Conservation (phyloP, 352 stramenopile genomes). For the Globisporangium radiosum region DNA sequence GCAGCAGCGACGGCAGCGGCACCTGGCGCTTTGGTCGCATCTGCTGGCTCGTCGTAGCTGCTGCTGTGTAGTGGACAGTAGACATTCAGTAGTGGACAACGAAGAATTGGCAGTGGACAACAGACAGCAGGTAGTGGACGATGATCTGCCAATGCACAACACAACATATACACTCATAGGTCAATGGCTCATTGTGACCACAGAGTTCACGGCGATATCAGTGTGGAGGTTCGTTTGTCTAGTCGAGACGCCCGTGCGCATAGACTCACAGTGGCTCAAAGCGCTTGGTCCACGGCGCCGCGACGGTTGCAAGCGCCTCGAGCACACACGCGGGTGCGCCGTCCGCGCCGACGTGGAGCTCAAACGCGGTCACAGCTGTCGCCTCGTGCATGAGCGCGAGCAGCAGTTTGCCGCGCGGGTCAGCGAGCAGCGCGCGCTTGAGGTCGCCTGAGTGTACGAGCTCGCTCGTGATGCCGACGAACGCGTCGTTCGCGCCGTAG, state of each 20-base stretch:
- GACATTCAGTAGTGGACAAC: too few species aligned
- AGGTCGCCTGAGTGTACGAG: constrained; percentile 19
- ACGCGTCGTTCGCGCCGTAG: constrained; percentile 7
- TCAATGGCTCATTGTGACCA: too few species aligned
- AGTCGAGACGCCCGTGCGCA: too few species aligned
- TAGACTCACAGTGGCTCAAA: constrained; percentile 5
- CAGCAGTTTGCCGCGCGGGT: constrained; percentile 19
- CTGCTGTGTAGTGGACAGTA: too few species aligned
- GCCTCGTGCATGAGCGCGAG: constrained; percentile 26
- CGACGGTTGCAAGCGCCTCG: constrained; percentile 16
- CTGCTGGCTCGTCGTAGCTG: too few species aligned
- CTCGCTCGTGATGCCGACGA: constrained; percentile 9
- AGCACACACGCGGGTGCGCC: constrained; percentile 18
- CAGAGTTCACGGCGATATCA: too few species aligned
- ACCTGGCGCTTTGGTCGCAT: too few species aligned
- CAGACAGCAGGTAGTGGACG: too few species aligned
- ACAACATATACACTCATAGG: too few species aligned
- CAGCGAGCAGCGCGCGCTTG: constrained; percentile 19
- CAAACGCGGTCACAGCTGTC: constrained; percentile 12
- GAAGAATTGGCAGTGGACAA: too few species aligned
- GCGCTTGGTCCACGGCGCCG: constrained; percentile 10
- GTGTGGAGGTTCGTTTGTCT: too few species aligned
- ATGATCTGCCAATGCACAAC: too few species aligned
- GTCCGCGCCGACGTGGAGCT: constrained; percentile 38
- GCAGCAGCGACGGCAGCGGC: background rate